Base-by-base conservation (phyloP, 2,329 filamentous ascomycete species). In the Fusarium pilosicola region DNA sequence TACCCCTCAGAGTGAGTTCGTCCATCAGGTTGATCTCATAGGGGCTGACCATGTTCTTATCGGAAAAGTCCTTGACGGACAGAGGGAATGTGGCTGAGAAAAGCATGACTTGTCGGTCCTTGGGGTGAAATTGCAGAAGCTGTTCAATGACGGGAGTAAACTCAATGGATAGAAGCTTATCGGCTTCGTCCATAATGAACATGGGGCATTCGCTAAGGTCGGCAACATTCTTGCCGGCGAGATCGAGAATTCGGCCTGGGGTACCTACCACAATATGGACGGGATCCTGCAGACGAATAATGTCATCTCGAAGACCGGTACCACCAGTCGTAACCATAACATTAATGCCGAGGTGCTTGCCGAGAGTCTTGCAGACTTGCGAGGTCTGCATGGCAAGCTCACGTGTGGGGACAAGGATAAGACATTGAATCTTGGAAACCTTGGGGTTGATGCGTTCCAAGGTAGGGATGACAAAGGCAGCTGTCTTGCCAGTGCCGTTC, bases 11-110 rank as follows among this genome's bases (percentile, higher is more conserved):
- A 18, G 96, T 99, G 70, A 99, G 92, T 84, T 99, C 96, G 81
- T 99, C 96, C 96, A 99, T 99, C 61, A 99, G 90, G 81, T 99
- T 99, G 86, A 99, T 99, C 84, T 99, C 97, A 81, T 98, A 98
- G 7, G 96, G 97, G 76, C 92, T 93, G 76, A 89, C 89, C 95
- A 99, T 98, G 86, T 99, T 96, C 86, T 97, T 97, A 84, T 99
- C 96, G 81, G 93, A 98, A 85, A 99, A 99, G 78, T 94, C 92
- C 86, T 99, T 98, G 79, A 99, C 96, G 62, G 97, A 96, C 77
- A 98, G 86, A 24, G 96, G 96, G 84, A 99, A 99, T 8, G 96
- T 99, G 69, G 97, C 97, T 78, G 94, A 97, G 87, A 99, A 99
- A 70, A 99, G 92, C 96, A 99, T 99, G 79, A 99, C 95, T 85